phyloP scores from a whole-genome alignment of 2,329 filamentous ascomycete species.

The Triangularia setosa region DNA sequence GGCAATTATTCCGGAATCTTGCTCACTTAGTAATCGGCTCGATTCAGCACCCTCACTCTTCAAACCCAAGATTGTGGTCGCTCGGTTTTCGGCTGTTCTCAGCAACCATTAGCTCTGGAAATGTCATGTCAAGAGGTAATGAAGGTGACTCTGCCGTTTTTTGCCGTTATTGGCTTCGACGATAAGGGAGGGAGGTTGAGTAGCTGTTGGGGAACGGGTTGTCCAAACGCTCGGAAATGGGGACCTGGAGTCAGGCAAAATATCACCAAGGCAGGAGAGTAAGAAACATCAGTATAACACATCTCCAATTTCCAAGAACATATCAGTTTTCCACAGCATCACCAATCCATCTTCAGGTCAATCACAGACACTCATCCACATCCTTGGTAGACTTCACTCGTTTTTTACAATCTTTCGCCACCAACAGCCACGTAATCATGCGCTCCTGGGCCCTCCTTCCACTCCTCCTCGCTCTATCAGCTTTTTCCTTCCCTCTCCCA shows the following conservation, averaged over 20 bases:
- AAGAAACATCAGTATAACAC: background rate
- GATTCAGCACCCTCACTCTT: background rate
- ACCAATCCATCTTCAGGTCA: background rate
- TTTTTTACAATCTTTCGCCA: background rate
- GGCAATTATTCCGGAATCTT: background rate
- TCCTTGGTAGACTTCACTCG: background rate
- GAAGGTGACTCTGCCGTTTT: background rate
- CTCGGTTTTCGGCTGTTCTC: background rate
- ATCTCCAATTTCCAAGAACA: background rate
- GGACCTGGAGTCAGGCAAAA: background rate
- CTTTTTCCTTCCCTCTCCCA: background rate
- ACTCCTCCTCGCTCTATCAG: background rate
- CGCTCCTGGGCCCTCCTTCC: background rate
- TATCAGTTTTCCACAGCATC: background rate
- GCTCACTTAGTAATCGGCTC: background rate
- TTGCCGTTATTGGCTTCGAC: background rate
- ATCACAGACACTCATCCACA: background rate
- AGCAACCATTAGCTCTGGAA: background rate
- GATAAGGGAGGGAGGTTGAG: background rate
- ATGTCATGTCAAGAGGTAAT: background rate
- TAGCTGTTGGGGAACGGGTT: background rate
- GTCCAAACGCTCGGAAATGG: background rate
- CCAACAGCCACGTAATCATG: background rate
- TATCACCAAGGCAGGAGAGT: background rate
- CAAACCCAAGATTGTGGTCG: background rate